Conservation (phyloP, 176 grass and related monocot genomes). For the Oryza meyeriana region DNA sequence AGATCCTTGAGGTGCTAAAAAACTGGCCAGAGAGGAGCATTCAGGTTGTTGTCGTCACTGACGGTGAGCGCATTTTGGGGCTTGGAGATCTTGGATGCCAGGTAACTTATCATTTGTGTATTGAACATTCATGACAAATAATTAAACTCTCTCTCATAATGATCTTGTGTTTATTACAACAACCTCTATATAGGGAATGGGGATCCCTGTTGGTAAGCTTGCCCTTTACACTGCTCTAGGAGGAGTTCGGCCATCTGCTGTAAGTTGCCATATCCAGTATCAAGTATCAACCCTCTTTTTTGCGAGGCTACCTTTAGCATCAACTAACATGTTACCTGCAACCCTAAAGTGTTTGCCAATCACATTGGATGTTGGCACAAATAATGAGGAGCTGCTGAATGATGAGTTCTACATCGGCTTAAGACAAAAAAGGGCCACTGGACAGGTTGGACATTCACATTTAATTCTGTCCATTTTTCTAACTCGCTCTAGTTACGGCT, state of each 20-base stretch:
- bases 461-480: not conserved
- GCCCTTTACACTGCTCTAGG: slow-evolving; percentile 94
- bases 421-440: slow-evolving; percentile 81
- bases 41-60: slow-evolving; percentile 95
- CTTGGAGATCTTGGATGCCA: slow-evolving; percentile 98
- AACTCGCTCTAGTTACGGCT: slow-evolving; percentile 20
- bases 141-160: not conserved
- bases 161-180: slow-evolving; percentile 30
- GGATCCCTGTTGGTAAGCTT: slow-evolving; percentile 98
- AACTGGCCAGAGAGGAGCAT: slow-evolving; percentile 97
- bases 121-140: slow-evolving; percentile 4
- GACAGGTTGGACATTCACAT: slow-evolving; percentile 49
- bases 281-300: slow-evolving; percentile 14
- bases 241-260: slow-evolving; percentile 92
- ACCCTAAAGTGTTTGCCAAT: slow-evolving; percentile 90
- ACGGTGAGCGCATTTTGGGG: slow-evolving; percentile 93
- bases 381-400: slow-evolving; percentile 73
- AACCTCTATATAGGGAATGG: slow-evolving; percentile 76
- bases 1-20: slow-evolving; percentile 84
- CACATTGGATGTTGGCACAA: slow-evolving; percentile 96
- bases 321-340: slow-evolving; percentile 24
- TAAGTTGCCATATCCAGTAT: slow-evolving; percentile 39
- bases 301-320: not conserved
- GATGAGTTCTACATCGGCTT: slow-evolving; percentile 95
- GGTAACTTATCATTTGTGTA: slow-evolving; percentile 36